A percentile compares a stretch with the other conserved stretches of the same genome.
Evolutionary conservation across 2,329 filamentous ascomycete genomes (phyloP).

Genomic region (Arthroderma sp.): DNA sequence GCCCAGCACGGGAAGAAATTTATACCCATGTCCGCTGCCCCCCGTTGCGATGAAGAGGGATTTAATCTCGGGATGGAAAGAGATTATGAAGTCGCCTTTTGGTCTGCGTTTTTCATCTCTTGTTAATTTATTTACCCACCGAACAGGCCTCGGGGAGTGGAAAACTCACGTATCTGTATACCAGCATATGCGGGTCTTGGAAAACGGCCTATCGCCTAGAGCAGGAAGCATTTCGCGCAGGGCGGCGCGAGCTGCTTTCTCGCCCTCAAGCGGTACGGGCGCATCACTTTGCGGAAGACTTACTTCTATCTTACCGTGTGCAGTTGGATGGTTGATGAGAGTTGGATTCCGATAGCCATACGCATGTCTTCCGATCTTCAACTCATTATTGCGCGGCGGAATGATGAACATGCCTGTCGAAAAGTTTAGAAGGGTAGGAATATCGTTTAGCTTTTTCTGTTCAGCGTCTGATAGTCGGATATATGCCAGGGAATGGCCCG

Average conservation of each 20-base stretch:
- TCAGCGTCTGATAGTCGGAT: conserved; percentile 61
- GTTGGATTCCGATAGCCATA: conserved; percentile 50
- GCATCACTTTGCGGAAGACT: conserved; percentile 30
- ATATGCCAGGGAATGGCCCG: conserved; percentile 71
- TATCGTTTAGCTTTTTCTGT: conserved; percentile 49
- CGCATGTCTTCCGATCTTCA: conserved; percentile 59
- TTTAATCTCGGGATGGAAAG: conserved; percentile 51
- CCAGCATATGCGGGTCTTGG: conserved; percentile 56
- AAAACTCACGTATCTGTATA: conserved; percentile 54
- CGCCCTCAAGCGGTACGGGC: conserved; percentile 44
- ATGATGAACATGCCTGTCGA: conserved; percentile 44
- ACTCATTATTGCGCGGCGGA: conserved; percentile 41
- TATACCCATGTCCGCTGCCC: conserved; percentile 43
- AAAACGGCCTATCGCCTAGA: conserved; percentile 49
- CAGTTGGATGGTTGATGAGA: conserved; percentile 19
- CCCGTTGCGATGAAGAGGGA: conserved; percentile 42
- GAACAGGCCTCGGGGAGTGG: too few species aligned
- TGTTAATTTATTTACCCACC: too few species aligned
- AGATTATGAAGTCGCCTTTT: conserved; percentile 58
- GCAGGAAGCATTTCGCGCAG: conserved; percentile 51
- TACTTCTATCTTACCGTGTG: conserved; percentile 17
- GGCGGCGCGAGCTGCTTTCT: conserved; percentile 48
- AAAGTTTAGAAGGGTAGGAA: conserved; percentile 50
- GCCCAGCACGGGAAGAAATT: conserved; percentile 44
- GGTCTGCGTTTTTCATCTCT: conserved; percentile 28